phyloP scores from a whole-genome alignment of 2,329 filamentous ascomycete species.

The Calonectria pseudoreteaudii region DNA sequence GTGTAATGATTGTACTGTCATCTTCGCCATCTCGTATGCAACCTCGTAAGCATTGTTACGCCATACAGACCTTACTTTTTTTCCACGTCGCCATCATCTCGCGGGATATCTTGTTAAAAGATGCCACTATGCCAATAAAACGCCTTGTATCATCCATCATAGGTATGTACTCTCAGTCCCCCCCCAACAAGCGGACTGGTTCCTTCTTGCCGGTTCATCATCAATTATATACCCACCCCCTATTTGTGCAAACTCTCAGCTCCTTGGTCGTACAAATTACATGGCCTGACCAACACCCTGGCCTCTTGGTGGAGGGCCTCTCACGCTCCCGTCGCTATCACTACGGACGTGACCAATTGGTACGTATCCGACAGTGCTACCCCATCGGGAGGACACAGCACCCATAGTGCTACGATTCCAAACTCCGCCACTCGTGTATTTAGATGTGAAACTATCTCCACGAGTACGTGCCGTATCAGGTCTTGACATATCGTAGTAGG shows the following conservation, averaged over 20 bases:
- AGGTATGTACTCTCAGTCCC: conserved; percentile 13
- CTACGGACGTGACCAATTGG: conserved; percentile 20
- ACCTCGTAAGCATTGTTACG: conserved; percentile 14
- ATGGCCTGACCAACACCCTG: conserved; percentile 20
- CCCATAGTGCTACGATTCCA: conserved; percentile 10
- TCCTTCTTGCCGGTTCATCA: conserved; percentile 1
- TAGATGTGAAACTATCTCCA: conserved; percentile 50
- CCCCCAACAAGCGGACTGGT: conserved; percentile 10
- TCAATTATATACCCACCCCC: conserved; percentile 15
- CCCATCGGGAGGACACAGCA: conserved; percentile 17
- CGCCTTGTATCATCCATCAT: conserved; percentile 25
- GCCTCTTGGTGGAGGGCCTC: neutral
- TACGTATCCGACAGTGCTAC: conserved; percentile 20
- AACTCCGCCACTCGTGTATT: conserved; percentile 61
- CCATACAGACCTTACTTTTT: conserved; percentile 4
- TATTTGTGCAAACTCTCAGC: neutral
- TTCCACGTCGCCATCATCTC: conserved; percentile 13
- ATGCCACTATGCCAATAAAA: conserved; percentile 23
- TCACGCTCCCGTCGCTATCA: conserved; percentile 5
- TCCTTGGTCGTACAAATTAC: conserved; percentile 7
- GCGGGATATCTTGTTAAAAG: conserved; percentile 23
- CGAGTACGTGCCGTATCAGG: conserved; percentile 61
- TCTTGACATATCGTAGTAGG: conserved; percentile 43
- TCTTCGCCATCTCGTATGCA: conserved; percentile 9
- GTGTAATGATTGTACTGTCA: neutral